phyloP scores from a whole-genome alignment of 805 yeast genomes.

The Ogataea zsoltii region DNA sequence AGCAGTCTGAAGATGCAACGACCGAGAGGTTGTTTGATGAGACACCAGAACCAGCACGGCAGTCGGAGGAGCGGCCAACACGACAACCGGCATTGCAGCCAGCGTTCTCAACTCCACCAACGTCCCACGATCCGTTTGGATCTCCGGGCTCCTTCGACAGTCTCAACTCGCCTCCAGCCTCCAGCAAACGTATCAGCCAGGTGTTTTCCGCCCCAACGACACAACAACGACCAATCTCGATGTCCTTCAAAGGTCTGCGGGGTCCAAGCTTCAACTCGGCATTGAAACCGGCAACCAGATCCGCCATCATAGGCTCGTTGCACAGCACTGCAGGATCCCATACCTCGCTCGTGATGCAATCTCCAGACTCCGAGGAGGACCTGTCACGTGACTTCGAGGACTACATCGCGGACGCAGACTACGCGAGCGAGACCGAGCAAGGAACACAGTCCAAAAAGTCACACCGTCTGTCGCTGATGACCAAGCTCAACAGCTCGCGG shows the following conservation, averaged over 20 bases:
- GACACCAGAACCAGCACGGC: too few relatives aligned
- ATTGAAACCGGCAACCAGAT: slow-evolving; percentile 28
- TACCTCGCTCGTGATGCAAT: slow-evolving; percentile 16
- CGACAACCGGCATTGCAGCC: too few relatives aligned
- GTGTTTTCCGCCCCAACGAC: not conserved
- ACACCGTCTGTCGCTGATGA: slow-evolving; percentile 18
- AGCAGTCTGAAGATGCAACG: too few relatives aligned
- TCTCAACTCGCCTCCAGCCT: slow-evolving; percentile 4
- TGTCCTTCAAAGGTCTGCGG: slow-evolving; percentile 63
- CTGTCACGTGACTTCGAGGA: slow-evolving; percentile 25
- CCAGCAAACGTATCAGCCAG: not conserved
- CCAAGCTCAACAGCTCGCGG: slow-evolving; percentile 10
- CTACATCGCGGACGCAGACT: slow-evolving; percentile 15
- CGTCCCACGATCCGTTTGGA: too few relatives aligned
- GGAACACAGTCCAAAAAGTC: slow-evolving; percentile 14
- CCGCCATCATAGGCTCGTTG: slow-evolving; percentile 32
- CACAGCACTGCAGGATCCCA: slow-evolving; percentile 31
- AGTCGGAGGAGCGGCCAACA: too few relatives aligned
- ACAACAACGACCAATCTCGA: slow-evolving; percentile 35
- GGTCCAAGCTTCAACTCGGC: slow-evolving; percentile 54
- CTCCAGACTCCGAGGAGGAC: slow-evolving; percentile 14
- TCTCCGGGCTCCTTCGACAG: slow-evolving; percentile 2
- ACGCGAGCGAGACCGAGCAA: not conserved
- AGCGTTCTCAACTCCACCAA: not conserved
- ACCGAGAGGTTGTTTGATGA: too few relatives aligned